Evolutionary conservation across 2,329 filamentous ascomycete genomes (phyloP).

Genomic region (Fusarium begoniae): DNA sequence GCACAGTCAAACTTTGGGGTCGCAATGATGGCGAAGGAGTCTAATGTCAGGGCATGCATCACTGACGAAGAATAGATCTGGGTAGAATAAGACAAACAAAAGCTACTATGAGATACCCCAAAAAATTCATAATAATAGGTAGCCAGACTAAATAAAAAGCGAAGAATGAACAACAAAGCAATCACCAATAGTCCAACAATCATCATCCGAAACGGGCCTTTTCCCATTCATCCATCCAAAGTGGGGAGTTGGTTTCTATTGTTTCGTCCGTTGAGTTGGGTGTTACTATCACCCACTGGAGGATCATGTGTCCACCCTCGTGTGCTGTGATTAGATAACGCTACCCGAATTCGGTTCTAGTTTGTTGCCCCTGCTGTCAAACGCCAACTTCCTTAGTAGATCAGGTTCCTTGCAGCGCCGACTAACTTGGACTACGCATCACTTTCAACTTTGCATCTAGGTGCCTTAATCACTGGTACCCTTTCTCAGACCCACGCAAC

Average conservation of each 20-base stretch:
- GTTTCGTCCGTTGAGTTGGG: slow-evolving; percentile 16
- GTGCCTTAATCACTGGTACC: slow-evolving; percentile 13
- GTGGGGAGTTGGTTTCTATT: slow-evolving; percentile 18
- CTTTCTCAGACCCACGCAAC: slow-evolving; percentile 7
- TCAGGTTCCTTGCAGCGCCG: slow-evolving; percentile 33
- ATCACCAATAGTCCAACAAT: not conserved
- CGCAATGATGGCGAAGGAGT: slow-evolving; percentile 75
- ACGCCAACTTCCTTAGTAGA: slow-evolving; percentile 36
- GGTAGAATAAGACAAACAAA: slow-evolving; percentile 26
- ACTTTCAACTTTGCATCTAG: slow-evolving; percentile 12
- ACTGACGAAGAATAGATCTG: slow-evolving; percentile 5
- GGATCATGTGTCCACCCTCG: slow-evolving; percentile 32
- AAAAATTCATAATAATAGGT: slow-evolving; percentile 20
- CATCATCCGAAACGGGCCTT: not conserved
- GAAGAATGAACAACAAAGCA: not conserved
- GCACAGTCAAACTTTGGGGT: slow-evolving; percentile 96
- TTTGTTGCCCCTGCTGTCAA: slow-evolving; percentile 26
- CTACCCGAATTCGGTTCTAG: slow-evolving; percentile 9
- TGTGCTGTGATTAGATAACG: slow-evolving; percentile 42
- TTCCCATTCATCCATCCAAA: not conserved
- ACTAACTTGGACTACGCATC: slow-evolving; percentile 19
- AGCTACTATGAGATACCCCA: slow-evolving; percentile 40
- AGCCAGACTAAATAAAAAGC: not conserved
- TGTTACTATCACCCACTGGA: slow-evolving; percentile 9
- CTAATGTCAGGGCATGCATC: slow-evolving; percentile 43